A percentile compares a stretch with the other conserved stretches of the same genome.
Evolutionary conservation across 768 basidiomycete genomes (phyloP).

Genomic region (Lentinus tigrinus): DNA sequence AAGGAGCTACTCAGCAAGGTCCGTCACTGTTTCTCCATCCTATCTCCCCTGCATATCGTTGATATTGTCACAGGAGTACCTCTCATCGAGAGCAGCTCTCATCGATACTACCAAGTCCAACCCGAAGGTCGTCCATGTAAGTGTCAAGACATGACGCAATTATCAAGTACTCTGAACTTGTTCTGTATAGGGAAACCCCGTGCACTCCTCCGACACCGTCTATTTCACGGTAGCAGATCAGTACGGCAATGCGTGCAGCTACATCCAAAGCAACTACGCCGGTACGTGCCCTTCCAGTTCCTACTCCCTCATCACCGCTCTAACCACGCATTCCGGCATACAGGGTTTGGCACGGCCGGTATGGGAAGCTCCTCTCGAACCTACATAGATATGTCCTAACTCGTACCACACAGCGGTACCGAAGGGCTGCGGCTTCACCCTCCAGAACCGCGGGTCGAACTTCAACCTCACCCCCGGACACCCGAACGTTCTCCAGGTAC

Average conservation of each 20-base stretch:
- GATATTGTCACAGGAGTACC: slow-evolving; percentile 61
- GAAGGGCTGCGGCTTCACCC: slow-evolving; percentile 91
- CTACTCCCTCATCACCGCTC: background rate
- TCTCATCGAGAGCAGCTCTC: slow-evolving; percentile 73
- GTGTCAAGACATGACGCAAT: slow-evolving; percentile 16
- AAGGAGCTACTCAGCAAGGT: slow-evolving; percentile 82
- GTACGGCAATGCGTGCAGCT: slow-evolving; percentile 89
- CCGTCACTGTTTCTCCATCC: background rate
- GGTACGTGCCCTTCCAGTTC: slow-evolving; percentile 40
- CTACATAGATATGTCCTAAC: background rate
- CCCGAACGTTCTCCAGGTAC: slow-evolving; percentile 78
- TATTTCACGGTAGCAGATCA: slow-evolving; percentile 89
- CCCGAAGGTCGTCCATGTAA: slow-evolving; percentile 64
- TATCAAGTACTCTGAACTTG: background rate
- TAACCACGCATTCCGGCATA: background rate
- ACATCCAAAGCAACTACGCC: slow-evolving; percentile 85
- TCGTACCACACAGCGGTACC: slow-evolving; percentile 62
- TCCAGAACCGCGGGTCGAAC: slow-evolving; percentile 90
- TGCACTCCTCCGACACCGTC: slow-evolving; percentile 88
- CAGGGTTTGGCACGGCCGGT: slow-evolving; percentile 91
- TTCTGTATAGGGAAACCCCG: slow-evolving; percentile 67
- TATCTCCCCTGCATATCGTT: background rate
- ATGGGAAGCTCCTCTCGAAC: background rate
- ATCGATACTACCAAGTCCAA: slow-evolving; percentile 71
- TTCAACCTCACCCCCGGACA: slow-evolving; percentile 81